Conservation (phyloP, 2,329 filamentous ascomycete genomes). For the Colletotrichum zoysiae region DNA sequence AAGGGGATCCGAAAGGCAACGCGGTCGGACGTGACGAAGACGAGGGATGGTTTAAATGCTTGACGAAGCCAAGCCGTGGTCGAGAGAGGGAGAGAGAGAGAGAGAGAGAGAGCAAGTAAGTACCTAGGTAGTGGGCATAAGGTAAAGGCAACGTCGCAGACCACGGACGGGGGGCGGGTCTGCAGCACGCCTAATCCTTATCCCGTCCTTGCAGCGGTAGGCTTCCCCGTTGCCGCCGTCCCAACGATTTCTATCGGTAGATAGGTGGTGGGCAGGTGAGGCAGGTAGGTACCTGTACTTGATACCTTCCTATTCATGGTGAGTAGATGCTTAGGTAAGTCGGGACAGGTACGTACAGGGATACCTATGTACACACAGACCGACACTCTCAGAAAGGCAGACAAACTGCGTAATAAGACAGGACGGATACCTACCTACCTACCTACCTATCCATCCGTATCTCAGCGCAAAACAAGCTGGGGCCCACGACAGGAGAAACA, state of each 20-base stretch:
- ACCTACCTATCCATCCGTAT: neutral
- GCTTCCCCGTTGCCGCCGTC: conserved; percentile 19
- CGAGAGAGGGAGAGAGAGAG: neutral
- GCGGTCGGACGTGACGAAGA: conserved; percentile 32
- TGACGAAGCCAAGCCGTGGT: neutral
- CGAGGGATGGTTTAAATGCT: conserved; percentile 34
- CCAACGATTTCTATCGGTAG: conserved; percentile 1
- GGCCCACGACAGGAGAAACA: conserved; percentile 10
- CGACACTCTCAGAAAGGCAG: no score
- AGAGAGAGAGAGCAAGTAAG: neutral
- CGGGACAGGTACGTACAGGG: neutral
- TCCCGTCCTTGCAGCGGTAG: conserved; percentile 20
- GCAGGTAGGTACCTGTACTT: no score
- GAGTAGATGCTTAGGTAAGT: neutral
- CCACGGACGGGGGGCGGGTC: conserved; percentile 15
- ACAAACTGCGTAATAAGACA: neutral
- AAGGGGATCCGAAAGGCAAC: conserved; percentile 16
- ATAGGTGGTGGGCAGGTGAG: no score
- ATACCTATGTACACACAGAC: no score
- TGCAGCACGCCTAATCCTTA: conserved; percentile 9
- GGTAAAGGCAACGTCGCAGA: conserved; percentile 37
- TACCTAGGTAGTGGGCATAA: conserved; percentile 12
- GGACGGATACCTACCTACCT: no score
- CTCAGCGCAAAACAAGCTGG: conserved; percentile 15
- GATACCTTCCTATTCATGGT: neutral